These are phyloP conservation scores for Russula olivacea DNA, from an alignment of 768 basidiomycete genomes.

Conservation along the genomic window DNA sequence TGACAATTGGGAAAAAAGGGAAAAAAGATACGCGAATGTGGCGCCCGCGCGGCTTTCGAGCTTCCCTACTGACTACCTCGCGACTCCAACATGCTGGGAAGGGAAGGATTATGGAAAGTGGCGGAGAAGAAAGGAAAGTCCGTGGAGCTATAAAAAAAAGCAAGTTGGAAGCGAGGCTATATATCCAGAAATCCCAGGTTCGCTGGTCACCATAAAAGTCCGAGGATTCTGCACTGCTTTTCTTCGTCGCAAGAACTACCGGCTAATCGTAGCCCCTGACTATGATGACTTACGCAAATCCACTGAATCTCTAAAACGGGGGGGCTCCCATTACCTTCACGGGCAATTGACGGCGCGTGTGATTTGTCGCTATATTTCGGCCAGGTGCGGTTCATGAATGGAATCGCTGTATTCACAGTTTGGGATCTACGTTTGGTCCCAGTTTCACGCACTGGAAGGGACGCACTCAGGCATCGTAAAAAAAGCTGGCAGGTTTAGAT, in stretches of 20 bases:
- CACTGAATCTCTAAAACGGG: neutral
- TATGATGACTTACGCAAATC: neutral
- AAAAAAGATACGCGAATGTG: slow-evolving; percentile 10
- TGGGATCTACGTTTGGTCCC: neutral
- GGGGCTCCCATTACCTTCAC: neutral
- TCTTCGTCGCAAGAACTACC: neutral
- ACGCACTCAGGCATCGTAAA: neutral
- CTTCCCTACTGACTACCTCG: slow-evolving; percentile 5
- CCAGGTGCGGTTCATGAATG: no score
- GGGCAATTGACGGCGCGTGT: neutral
- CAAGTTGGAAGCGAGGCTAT: neutral
- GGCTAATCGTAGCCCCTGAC: slow-evolving; percentile 2
- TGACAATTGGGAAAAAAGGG: slow-evolving; percentile 6
- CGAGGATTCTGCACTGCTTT: slow-evolving; percentile 21
- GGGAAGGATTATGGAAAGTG: slow-evolving; percentile 1
- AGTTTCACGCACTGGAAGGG: neutral
- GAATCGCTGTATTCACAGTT: neutral
- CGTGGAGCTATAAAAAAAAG: neutral
- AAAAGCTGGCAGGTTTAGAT: neutral
- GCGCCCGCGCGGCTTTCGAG: slow-evolving; percentile 9
- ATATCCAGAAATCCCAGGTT: neutral
- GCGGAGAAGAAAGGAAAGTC: neutral
- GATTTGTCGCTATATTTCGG: neutral
- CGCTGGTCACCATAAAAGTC: slow-evolving; percentile 3
- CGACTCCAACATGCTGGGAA: slow-evolving; percentile 6